Conservation (phyloP, 352 stramenopile genomes). For the Aphanomyces stellatus region DNA sequence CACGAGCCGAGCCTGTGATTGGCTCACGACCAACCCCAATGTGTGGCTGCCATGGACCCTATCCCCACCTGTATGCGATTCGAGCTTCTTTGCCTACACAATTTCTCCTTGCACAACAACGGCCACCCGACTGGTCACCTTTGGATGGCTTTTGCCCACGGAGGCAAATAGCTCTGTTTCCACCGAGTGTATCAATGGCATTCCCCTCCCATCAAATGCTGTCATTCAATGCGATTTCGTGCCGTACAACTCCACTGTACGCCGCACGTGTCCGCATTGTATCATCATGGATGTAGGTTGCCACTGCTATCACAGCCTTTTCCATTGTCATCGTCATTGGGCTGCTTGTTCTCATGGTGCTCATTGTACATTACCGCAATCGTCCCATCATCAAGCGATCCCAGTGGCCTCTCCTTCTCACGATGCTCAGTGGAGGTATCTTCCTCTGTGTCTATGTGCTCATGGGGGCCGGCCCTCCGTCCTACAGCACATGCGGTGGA, state of each 20-base stretch:
- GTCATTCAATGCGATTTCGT: constrained; percentile 15
- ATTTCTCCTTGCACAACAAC: too few species aligned
- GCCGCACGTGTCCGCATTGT: too few species aligned
- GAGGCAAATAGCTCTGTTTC: constrained; percentile 7
- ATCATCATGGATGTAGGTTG: neutral
- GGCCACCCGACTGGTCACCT: constrained; percentile 26
- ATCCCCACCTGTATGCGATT: constrained; percentile 28
- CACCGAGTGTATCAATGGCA: constrained; percentile 1
- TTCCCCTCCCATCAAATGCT: neutral
- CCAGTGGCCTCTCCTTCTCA: constrained; percentile 48
- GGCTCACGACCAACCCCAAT: constrained; percentile 24
- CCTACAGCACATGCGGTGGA: constrained; percentile 23
- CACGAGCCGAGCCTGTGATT: constrained; percentile 40
- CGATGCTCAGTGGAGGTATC: constrained; percentile 37
- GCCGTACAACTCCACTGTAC: neutral
- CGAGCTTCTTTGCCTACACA: constrained; percentile 36
- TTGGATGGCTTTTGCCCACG: constrained; percentile 31
- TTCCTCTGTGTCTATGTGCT: constrained; percentile 32
- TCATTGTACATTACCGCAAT: constrained; percentile 32
- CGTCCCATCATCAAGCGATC: constrained; percentile 53
- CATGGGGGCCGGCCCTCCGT: constrained; percentile 37
- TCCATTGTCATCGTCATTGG: constrained; percentile 1
- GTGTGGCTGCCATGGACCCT: constrained; percentile 31
- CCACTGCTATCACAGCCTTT: neutral
- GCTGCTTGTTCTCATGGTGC: constrained; percentile 21